Base-by-base conservation (phyloP, 2,329 filamentous ascomycete genomes). In the Fusarium praegraminearum region DNA sequence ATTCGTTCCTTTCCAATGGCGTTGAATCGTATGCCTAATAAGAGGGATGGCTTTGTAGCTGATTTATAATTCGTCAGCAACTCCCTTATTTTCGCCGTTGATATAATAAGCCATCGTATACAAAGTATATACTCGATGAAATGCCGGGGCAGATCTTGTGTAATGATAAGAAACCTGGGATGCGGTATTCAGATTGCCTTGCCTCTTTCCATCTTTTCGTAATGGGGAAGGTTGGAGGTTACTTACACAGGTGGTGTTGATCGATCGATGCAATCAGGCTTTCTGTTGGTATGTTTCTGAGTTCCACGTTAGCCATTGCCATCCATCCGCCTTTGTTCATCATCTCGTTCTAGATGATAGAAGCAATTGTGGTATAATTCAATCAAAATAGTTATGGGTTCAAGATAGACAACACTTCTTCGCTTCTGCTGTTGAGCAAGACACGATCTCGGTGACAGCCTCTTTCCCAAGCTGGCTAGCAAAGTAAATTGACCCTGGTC, bases 11-110 rank as follows among this genome's bases (percentile, higher is more conserved):
- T n/a, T 43, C 18, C 6, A 20, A 40, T 35, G 20, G 20, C 7
- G 18, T 44, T n/a, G 22, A n/a, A 16, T 30, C 28, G 28, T 30
- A 12, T 24, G 52, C 36, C 16, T 40, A 56, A 33, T 44, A 51
- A 41, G 13, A 64, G 30, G 26, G 20, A 43, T 63, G 61, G 50
- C 26, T 43, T 44, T 38, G 12, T 28, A 32, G 24, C 58, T 24
- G 49, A 28, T 45, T 46, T 32, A n/a, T 41, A 49, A 57, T 44
- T 60, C 43, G 49, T 68, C 59, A 68, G 53, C 52, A 65, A 52
- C 49, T 43, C 13, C 32, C 28, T 36, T 36, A 50, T 24, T 46
- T 22, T 47, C 33, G 44, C 20, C 65, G 40, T 60, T 38, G 32
- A 22, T 32, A 40, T 41, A 18, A 33, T 36, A 7, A 43, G n/a